Percentiles rank a stretch among this genome's conserved stretches.
Conservation (phyloP, 306 rosid genomes). For the Lupinus albus region DNA sequence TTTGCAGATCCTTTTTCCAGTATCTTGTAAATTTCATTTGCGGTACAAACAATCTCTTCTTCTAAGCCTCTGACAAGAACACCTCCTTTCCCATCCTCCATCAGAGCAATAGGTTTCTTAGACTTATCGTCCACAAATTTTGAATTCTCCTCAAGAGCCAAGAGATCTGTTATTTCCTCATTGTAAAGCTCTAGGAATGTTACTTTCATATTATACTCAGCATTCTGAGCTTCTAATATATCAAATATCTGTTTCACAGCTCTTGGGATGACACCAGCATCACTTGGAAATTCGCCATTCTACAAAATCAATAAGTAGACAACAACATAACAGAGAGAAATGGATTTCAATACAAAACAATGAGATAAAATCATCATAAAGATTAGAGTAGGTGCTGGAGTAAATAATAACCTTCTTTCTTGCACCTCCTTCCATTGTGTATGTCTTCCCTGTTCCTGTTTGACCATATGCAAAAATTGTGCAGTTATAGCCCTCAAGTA, state of each 20-base stretch:
- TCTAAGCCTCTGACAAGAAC: conserved; percentile 97
- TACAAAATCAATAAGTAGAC: conserved; percentile 48
- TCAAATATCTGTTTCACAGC: conserved; percentile 95
- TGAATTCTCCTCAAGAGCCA: conserved; percentile 87
- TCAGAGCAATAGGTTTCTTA: conserved; percentile 95
- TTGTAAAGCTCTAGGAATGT: conserved; percentile 97
- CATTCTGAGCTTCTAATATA: conserved; percentile 92
- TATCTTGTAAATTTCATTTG: conserved; percentile 96
- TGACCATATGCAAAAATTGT: conserved; percentile 98
- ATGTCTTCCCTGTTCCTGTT: conserved; percentile 98
- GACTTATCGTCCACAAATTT: conserved; percentile 89
- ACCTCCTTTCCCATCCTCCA: conserved; percentile 99
- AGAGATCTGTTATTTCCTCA: conserved; percentile 90
- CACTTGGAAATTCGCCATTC: conserved; percentile 98
- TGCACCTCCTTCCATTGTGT: conserved; percentile 99
- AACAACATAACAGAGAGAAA: conserved; percentile 22
- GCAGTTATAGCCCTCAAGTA: conserved; percentile 97
- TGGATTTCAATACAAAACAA: conserved; percentile 6
- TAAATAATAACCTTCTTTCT: conserved; percentile 76
- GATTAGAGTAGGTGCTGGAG: conserved; percentile 18
- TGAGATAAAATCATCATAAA: not conserved
- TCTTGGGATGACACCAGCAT: conserved; percentile 99
- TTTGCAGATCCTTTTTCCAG: conserved; percentile 97
- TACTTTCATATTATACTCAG: conserved; percentile 97
- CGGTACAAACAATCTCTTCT: conserved; percentile 99